A percentile compares a stretch with the other conserved stretches of the same genome.
phyloP scores from a whole-genome alignment of 225 moss, liverwort and hornwort genomes.

The Anthoceros angustus region DNA sequence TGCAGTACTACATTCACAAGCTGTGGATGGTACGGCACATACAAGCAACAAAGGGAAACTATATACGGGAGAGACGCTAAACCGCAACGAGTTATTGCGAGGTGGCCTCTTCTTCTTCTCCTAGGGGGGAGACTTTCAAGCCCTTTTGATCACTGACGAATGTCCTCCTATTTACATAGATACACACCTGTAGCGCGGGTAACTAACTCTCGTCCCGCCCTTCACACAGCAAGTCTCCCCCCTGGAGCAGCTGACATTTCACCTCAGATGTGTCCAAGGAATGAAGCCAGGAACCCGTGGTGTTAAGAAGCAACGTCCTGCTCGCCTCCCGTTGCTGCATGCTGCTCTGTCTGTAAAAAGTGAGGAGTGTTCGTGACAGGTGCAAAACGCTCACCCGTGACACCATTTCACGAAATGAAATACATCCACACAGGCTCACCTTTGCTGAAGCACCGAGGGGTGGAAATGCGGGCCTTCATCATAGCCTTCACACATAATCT shows the following conservation, averaged over 20 bases:
- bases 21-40: too few species aligned
- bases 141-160: too few species aligned
- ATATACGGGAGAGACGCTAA: too few species aligned
- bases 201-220: slow-evolving; percentile 25
- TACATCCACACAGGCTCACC: background rate
- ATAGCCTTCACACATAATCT: slow-evolving; percentile 56
- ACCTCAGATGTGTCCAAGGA: slow-evolving; percentile 12
- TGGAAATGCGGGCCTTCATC: slow-evolving; percentile 86
- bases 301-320: background rate
- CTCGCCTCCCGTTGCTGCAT: background rate
- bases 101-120: too few species aligned
- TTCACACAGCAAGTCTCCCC: slow-evolving; percentile 25
- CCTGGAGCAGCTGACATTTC: slow-evolving; percentile 20
- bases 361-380: background rate
- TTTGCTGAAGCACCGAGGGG: slow-evolving; percentile 25
- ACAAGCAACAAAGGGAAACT: too few species aligned
- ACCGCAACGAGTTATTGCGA: too few species aligned
- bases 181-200: too few species aligned
- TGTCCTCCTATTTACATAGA: too few species aligned
- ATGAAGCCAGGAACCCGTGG: slow-evolving; percentile 13
- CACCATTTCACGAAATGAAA: background rate
- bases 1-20: too few species aligned
- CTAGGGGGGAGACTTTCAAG: too few species aligned
- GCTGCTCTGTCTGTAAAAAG: background rate
- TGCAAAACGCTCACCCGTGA: background rate